Base-by-base conservation (phyloP, 2,329 filamentous ascomycete genomes). In the Stemphylium vesicarium region DNA sequence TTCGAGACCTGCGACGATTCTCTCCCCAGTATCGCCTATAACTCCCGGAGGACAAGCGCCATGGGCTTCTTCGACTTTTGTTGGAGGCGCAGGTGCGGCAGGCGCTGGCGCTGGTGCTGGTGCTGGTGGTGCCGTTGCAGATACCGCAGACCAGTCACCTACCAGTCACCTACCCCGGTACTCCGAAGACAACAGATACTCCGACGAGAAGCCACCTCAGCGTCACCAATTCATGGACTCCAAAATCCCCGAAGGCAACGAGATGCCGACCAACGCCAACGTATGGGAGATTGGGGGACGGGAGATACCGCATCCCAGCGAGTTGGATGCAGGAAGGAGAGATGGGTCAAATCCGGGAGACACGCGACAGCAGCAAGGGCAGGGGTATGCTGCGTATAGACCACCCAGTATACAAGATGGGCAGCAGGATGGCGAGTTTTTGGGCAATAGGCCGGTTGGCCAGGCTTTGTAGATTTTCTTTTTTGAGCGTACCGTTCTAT, bases 271-370 rank as follows among this genome's bases (percentile, higher is more conserved):
- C 1, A 54, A 8, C 16, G 53, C 53, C 9, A 62, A 62, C 24
- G 46, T 60, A 2, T 60, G 53, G 57, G 59, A 62, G 22, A 33
- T 62, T 4, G 59, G 56, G 4, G 54, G 53, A 2, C 48, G 42
- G 15, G 59, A 56, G 10, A 42, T 37, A 15, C 37, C 50, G 2
- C 15, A 38, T n/a, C 38, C 42, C 13, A 38, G 24, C 5, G 57
- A 60, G 15, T 32, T 62, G 33, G 57, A 57, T 15, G 52, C 48
- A 2, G 52, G 40, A 0, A 40, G 35, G 15, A 43, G 51, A 10
- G 45, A 42, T 11, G 50, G 43, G 1, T 43, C 42, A 8, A 29
- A 37, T 9, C 20, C 44, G 41, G 45, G 39, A n/a, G 29, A 45
- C n/a, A 26, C 13, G 22, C 40, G 24, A 1, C 33, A 10, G 39